Conservation (phyloP, 306 rosid genomes). For the Mimosa pudica region DNA sequence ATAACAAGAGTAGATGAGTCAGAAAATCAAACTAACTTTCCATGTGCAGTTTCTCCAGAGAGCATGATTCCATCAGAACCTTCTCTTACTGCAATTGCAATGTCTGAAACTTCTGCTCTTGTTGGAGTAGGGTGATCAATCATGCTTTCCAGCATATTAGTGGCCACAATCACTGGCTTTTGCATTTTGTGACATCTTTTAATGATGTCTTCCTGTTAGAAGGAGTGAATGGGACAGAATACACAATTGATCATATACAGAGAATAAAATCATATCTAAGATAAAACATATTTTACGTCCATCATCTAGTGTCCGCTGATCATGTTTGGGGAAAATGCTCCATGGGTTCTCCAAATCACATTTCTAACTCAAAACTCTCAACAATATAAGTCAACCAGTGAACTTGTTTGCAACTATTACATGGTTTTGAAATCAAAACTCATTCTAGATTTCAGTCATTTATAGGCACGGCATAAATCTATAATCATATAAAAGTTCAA, state of each 20-base stretch:
- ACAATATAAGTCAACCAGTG: constrained; percentile 26
- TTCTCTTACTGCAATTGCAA: constrained; percentile 93
- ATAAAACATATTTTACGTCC: constrained; percentile 13
- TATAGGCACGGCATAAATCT: background rate
- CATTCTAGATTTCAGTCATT: background rate
- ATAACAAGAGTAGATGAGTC: background rate
- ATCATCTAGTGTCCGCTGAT: constrained; percentile 3
- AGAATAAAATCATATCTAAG: constrained; percentile 14
- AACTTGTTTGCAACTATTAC: constrained; percentile 9
- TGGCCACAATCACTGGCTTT: constrained; percentile 96
- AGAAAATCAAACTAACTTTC: constrained; percentile 69
- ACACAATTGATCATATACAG: constrained; percentile 19
- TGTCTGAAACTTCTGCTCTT: constrained; percentile 96
- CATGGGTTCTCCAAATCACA: constrained; percentile 24
- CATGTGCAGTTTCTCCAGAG: constrained; percentile 99
- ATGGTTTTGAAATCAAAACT: constrained; percentile 18
- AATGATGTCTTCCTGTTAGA: constrained; percentile 81
- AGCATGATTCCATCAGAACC: constrained; percentile 98
- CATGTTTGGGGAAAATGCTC: constrained; percentile 18
- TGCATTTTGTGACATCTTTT: constrained; percentile 77
- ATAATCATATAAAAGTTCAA: background rate
- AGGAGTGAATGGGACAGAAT: constrained; percentile 27
- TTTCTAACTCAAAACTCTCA: constrained; percentile 23
- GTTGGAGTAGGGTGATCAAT: constrained; percentile 94
- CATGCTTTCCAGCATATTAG: constrained; percentile 99